phyloP scores from a whole-genome alignment of 495 filamentous ascomycete genomes.

The Tuber brumale region DNA sequence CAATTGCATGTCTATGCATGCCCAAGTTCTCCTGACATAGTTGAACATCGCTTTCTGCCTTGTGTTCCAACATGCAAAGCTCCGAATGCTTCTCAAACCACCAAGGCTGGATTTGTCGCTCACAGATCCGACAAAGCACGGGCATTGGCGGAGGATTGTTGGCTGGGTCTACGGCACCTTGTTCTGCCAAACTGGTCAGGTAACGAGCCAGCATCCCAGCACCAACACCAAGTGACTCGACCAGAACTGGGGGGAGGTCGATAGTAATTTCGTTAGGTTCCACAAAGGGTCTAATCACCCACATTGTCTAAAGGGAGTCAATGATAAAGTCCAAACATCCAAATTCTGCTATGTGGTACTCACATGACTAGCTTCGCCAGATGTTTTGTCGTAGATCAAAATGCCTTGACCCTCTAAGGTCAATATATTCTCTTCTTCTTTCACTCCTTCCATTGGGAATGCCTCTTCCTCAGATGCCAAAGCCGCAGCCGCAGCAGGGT shows the following conservation, averaged over 20 bases:
- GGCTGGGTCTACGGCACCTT: constrained; percentile 70
- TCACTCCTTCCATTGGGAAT: constrained; percentile 45
- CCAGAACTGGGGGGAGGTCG: constrained; percentile 81
- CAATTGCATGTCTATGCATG: constrained; percentile 94
- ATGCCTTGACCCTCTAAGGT: constrained; percentile 93
- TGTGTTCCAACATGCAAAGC: constrained; percentile 88
- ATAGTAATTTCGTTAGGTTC: constrained; percentile 87
- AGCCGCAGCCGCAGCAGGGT: constrained; percentile 32
- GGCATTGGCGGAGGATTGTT: constrained; percentile 80
- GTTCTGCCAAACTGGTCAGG: constrained; percentile 80
- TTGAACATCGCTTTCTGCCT: constrained; percentile 94
- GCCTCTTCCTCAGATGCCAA: constrained; percentile 44
- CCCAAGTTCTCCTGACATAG: constrained; percentile 84
- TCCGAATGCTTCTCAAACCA: constrained; percentile 99
- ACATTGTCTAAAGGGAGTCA: constrained; percentile 72
- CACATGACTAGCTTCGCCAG: constrained; percentile 84
- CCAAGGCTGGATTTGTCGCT: constrained; percentile 96
- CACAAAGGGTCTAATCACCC: constrained; percentile 95
- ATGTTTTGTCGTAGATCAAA: constrained; percentile 87
- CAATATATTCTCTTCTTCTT: constrained; percentile 49
- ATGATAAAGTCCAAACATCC: constrained; percentile 13
- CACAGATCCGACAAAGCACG: constrained; percentile 92
- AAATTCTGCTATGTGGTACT: constrained; percentile 42
- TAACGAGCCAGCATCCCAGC: constrained; percentile 92
- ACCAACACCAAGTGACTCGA: constrained; percentile 87